These are phyloP conservation scores for Porphyrellus sp. DNA, from an alignment of 1,284 basidiomycete species.

Conservation along the genomic window DNA sequence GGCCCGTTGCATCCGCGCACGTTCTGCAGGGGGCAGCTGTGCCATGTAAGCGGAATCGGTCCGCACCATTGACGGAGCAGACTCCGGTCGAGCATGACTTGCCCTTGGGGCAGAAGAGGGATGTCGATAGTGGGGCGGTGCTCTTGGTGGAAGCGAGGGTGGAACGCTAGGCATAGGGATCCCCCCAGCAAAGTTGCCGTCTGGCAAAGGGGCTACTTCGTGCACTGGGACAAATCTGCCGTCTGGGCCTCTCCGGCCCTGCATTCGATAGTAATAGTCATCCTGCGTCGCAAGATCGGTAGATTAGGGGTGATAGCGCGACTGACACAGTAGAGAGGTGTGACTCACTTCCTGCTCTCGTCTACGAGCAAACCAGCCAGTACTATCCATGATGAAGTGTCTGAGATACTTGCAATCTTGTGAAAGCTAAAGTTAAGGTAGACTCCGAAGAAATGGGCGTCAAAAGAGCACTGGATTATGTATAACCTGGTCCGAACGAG, in stretches of 20 bases:
- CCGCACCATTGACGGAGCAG: constrained; percentile 3
- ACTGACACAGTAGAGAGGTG: background rate
- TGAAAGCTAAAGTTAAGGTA: background rate
- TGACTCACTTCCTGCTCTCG: constrained; percentile 45
- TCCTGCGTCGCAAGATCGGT: constrained; percentile 40
- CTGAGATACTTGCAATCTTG: background rate
- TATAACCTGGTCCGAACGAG: too few relatives aligned
- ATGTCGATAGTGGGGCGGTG: constrained; percentile 21
- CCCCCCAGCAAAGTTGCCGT: constrained; percentile 51
- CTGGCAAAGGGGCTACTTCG: constrained; percentile 52
- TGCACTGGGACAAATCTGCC: constrained; percentile 53
- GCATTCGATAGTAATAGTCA: constrained; percentile 28
- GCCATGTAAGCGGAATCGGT: constrained; percentile 40
- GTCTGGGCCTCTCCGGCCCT: constrained; percentile 46
- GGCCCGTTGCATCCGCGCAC: constrained; percentile 53
- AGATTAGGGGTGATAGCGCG: background rate
- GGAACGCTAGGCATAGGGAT: constrained; percentile 35
- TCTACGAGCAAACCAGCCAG: constrained; percentile 64
- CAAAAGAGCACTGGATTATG: too few relatives aligned
- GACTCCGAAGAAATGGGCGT: background rate
- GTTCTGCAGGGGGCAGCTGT: constrained; percentile 58
- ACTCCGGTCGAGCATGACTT: constrained; percentile 10
- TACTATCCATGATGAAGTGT: constrained; percentile 33
- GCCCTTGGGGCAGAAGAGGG: constrained; percentile 3
- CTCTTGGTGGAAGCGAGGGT: constrained; percentile 40